A percentile compares a stretch with the other conserved stretches of the same genome.
Conservation (phyloP, 192 early-diverging fungal species). For the Coemansia sp. region DNA sequence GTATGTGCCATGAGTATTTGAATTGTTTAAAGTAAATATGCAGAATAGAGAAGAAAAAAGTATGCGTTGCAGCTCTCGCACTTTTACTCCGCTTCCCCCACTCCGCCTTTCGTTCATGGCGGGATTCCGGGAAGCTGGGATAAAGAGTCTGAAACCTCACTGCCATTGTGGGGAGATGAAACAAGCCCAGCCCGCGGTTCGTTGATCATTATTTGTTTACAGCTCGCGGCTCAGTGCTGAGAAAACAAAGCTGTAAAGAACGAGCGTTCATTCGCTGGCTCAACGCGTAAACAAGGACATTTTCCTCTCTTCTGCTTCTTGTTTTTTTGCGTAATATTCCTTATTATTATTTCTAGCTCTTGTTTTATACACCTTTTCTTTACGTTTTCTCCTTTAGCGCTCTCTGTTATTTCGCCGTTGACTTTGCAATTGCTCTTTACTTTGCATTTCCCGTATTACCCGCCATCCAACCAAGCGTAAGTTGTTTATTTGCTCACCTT, state of each 20-base stretch:
- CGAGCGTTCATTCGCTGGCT: not conserved
- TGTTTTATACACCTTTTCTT: not conserved
- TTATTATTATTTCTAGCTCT: constrained; percentile 1
- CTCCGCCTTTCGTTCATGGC: not conserved
- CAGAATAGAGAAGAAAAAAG: not conserved
- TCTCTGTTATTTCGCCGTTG: not conserved
- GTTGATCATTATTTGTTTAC: not conserved
- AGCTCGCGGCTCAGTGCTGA: not conserved
- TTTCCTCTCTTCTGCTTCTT: constrained; percentile 1
- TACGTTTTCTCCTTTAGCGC: not conserved
- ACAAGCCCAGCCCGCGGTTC: not conserved
- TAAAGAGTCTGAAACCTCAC: not conserved
- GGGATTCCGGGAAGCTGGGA: not conserved
- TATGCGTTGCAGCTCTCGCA: not conserved
- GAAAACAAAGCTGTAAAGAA: not conserved
- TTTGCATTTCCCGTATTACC: not conserved
- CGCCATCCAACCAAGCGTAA: not conserved
- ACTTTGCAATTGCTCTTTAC: no score
- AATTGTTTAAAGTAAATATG: not conserved
- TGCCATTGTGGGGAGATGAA: not conserved
- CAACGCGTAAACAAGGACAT: constrained; percentile 2
- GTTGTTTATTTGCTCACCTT: not conserved
- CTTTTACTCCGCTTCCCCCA: not conserved
- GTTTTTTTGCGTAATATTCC: constrained; percentile 5
- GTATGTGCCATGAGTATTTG: not conserved